phyloP scores from a whole-genome alignment of 768 basidiomycete species.

The Hemileccinum rubropunctum region DNA sequence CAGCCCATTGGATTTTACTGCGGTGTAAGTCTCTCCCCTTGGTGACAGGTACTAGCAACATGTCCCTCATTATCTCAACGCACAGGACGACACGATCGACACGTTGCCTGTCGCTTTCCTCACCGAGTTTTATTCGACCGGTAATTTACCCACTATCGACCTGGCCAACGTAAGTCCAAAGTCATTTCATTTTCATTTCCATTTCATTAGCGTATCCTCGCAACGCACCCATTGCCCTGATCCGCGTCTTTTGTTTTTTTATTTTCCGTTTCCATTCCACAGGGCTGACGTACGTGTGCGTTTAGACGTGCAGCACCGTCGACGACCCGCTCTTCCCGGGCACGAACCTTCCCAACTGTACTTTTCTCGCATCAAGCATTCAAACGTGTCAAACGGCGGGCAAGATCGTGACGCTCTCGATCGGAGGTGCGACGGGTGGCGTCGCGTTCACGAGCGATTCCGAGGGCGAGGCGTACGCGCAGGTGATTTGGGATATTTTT shows the following conservation, averaged over 20 bases:
- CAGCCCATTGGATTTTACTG: conserved; percentile 34
- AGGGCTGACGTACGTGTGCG: background rate
- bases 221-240: background rate
- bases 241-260: background rate
- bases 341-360: conserved; percentile 60
- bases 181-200: background rate
- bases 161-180: conserved; percentile 49
- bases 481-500: conserved; percentile 67
- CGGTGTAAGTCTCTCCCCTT: conserved; percentile 9
- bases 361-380: conserved; percentile 59
- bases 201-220: background rate
- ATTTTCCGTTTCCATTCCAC: background rate
- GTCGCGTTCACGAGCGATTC: conserved; percentile 57
- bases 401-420: conserved; percentile 55
- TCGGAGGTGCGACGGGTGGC: conserved; percentile 62
- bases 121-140: conserved; percentile 56
- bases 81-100: conserved; percentile 54
- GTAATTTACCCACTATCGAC: conserved; percentile 56
- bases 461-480: conserved; percentile 57
- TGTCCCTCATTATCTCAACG: background rate
- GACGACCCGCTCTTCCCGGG: conserved; percentile 60
- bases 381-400: conserved; percentile 62
- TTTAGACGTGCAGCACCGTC: conserved; percentile 61
- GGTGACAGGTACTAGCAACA: background rate
- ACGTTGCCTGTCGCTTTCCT: conserved; percentile 63